A percentile compares a stretch with the other conserved stretches of the same genome.
These are phyloP conservation scores for Casaregolazyma suthepensis DNA, from an alignment of 1,139 yeast species.

Conservation along the genomic window DNA sequence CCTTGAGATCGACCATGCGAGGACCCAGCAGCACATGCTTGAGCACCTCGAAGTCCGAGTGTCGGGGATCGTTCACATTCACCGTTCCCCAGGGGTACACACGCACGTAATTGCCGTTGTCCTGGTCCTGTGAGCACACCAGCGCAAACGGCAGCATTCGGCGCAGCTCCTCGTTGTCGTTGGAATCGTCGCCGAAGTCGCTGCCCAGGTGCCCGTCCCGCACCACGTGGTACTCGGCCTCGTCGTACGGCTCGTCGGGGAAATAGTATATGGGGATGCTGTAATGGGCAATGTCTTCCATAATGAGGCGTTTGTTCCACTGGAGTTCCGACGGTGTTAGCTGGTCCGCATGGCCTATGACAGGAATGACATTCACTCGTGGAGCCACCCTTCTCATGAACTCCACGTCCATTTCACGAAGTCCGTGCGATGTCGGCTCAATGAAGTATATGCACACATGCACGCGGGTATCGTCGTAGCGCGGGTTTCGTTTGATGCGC, in stretches of 20 bases:
- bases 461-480: conserved; percentile 66
- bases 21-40: conserved; percentile 76
- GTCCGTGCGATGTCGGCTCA: conserved; percentile 68
- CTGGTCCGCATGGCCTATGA: conserved; percentile 78
- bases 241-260: conserved; percentile 63
- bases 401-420: conserved; percentile 62
- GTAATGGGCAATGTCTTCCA: conserved; percentile 70
- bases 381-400: conserved; percentile 70
- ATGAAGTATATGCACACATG: conserved; percentile 65
- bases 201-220: background rate
- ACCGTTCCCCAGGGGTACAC: conserved; percentile 92
- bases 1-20: conserved; percentile 84
- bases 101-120: conserved; percentile 59
- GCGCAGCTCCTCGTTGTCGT: conserved; percentile 42
- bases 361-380: conserved; percentile 80
- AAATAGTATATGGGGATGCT: conserved; percentile 80
- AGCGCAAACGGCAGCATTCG: conserved; percentile 78
- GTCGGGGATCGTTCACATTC: conserved; percentile 75
- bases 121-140: conserved; percentile 63
- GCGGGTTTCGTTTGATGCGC: conserved; percentile 76
- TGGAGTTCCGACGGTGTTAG: conserved; percentile 69
- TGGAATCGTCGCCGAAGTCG: background rate
- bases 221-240: conserved; percentile 39
- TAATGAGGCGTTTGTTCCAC: conserved; percentile 55
- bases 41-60: conserved; percentile 70